phyloP scores from a whole-genome alignment of 805 yeast species.

The Yamadazyma insecticola region DNA sequence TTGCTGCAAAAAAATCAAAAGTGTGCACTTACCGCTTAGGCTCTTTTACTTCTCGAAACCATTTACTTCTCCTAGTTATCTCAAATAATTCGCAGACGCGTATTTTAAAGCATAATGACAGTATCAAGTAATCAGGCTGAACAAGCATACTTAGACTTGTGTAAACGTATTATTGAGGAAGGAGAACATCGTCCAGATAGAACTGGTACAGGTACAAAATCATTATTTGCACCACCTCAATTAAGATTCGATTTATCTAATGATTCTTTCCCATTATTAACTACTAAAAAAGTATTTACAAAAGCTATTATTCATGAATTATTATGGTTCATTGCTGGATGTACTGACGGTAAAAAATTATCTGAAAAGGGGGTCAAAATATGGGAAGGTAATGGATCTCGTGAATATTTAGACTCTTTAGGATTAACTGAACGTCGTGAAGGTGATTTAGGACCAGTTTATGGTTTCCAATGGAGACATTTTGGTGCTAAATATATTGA shows the following conservation, averaged over 20 bases:
- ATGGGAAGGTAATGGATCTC: constrained; percentile 98
- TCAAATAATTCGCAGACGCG: not conserved
- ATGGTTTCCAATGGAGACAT: constrained; percentile 99
- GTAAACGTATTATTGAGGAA: constrained; percentile 66
- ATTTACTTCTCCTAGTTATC: too few species aligned
- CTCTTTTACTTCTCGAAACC: too few species aligned
- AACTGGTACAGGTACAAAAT: constrained; percentile 94
- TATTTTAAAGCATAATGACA: constrained; percentile 23
- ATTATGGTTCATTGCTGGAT: constrained; percentile 88
- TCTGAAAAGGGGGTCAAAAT: constrained; percentile 87
- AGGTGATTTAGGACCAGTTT: constrained; percentile 97
- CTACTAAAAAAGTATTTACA: constrained; percentile 89
- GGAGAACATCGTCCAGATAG: constrained; percentile 94
- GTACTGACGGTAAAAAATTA: constrained; percentile 79
- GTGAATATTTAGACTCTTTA: constrained; percentile 80
- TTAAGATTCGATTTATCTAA: constrained; percentile 72
- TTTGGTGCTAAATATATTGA: constrained; percentile 91
- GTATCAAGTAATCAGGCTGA: constrained; percentile 52
- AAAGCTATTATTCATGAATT: constrained; percentile 86
- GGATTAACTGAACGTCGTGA: constrained; percentile 79
- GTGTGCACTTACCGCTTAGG: too few species aligned
- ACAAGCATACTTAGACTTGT: constrained; percentile 80
- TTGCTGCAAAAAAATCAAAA: not conserved
- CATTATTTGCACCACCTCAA: constrained; percentile 95
- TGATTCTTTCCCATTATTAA: constrained; percentile 78